Evolutionary conservation across 1,284 basidiomycete genomes (phyloP).

Genomic region (Sanguinoderma infundibulare): DNA sequence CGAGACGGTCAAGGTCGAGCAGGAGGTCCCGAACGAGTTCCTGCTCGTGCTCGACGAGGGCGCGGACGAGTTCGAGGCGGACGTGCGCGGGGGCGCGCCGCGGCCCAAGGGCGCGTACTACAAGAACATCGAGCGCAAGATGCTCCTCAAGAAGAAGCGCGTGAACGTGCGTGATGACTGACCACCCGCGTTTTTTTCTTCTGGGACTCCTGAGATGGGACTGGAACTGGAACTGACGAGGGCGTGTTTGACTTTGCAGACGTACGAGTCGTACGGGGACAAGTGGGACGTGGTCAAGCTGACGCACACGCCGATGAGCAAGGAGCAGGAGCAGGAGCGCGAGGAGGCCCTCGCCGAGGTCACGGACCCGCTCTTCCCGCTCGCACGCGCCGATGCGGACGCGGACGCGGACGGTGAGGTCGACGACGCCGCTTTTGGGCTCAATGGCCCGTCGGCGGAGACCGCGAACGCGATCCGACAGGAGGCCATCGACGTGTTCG

Average conservation of each 20-base stretch:
- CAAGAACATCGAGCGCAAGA: conserved; percentile 86
- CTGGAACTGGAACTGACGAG: too few species aligned
- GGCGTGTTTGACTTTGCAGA: conserved; percentile 40
- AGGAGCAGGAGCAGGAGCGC: conserved; percentile 56
- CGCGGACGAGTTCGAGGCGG: conserved; percentile 42
- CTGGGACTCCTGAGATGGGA: too few species aligned
- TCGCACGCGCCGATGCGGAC: conserved; percentile 44
- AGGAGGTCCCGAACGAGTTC: conserved; percentile 85
- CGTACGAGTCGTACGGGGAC: conserved; percentile 68
- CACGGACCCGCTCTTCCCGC: conserved; percentile 53
- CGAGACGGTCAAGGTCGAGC: conserved; percentile 82
- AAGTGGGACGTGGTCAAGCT: conserved; percentile 81
- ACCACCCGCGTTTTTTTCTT: neutral
- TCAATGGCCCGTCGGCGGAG: conserved; percentile 23
- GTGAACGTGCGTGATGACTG: conserved; percentile 59
- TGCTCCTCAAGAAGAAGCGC: conserved; percentile 85
- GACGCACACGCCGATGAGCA: conserved; percentile 54
- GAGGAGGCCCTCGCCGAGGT: conserved; percentile 58
- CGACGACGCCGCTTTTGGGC: conserved; percentile 27
- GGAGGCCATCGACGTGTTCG: conserved; percentile 29
- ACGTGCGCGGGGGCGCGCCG: conserved; percentile 19
- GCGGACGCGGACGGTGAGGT: conserved; percentile 52
- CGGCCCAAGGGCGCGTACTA: conserved; percentile 73
- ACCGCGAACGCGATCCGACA: conserved; percentile 10
- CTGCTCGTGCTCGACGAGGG: conserved; percentile 78